Percentiles rank a stretch among this genome's conserved stretches.
Conservation (phyloP, 1,284 basidiomycete genomes). For the Marasmius fiardii region DNA sequence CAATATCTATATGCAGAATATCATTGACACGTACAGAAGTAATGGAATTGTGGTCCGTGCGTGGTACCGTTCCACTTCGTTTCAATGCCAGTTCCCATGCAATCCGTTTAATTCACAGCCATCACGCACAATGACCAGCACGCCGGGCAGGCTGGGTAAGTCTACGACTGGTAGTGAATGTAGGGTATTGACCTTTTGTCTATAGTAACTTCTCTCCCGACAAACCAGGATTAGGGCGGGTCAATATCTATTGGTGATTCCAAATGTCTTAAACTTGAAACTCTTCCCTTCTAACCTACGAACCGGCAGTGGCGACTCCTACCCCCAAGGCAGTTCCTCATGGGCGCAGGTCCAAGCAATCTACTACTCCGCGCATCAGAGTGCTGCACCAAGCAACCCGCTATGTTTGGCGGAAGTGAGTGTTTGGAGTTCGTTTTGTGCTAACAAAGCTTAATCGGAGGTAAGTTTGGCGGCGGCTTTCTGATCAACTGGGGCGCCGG, state of each 20-base stretch:
- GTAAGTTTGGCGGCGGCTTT: conserved; percentile 46
- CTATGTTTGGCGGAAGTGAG: conserved; percentile 46
- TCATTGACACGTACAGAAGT: conserved; percentile 41
- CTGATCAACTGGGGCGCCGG: conserved; percentile 40
- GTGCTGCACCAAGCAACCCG: conserved; percentile 41
- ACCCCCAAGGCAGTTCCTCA: conserved; percentile 41
- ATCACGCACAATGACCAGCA: conserved; percentile 48
- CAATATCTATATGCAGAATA: conserved; percentile 47
- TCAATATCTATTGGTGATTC: conserved; percentile 45
- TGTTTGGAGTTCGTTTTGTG: neutral
- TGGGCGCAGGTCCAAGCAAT: conserved; percentile 47
- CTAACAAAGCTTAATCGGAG: neutral
- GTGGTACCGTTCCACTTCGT: conserved; percentile 17
- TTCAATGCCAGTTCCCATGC: neutral
- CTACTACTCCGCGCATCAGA: conserved; percentile 41
- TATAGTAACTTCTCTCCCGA: conserved; percentile 42
- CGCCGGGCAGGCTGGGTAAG: conserved; percentile 32
- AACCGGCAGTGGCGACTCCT: conserved; percentile 40
- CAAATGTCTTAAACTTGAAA: too few relatives aligned
- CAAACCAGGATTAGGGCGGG: conserved; percentile 35
- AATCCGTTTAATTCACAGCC: conserved; percentile 25
- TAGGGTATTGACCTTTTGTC: neutral
- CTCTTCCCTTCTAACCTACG: neutral
- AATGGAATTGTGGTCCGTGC: conserved; percentile 47
- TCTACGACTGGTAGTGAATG: neutral